Conservation (phyloP, 1,139 yeast genomes). For the Spathaspora jeffriesii region DNA sequence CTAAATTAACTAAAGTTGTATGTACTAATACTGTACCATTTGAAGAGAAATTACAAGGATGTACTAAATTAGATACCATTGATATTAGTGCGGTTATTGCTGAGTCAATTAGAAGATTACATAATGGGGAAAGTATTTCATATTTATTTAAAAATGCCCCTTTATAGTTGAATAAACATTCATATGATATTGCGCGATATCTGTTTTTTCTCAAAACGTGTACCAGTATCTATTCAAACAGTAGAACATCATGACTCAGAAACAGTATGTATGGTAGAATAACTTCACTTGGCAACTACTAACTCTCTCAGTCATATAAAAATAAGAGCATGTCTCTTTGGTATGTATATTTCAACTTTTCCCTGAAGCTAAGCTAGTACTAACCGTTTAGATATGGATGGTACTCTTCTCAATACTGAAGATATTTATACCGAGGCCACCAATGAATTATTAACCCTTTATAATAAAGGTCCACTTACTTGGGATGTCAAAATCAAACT, state of each 20-base stretch:
- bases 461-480: slow-evolving; percentile 76
- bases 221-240: not conserved
- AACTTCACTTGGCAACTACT: slow-evolving; percentile 1
- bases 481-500: slow-evolving; percentile 88
- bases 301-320: slow-evolving; percentile 10
- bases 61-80: slow-evolving; percentile 77
- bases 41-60: slow-evolving; percentile 67
- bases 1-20: slow-evolving; percentile 76
- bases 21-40: slow-evolving; percentile 96
- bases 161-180: slow-evolving; percentile 9
- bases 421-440: slow-evolving; percentile 83
- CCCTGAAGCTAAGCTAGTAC: slow-evolving; percentile 4
- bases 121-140: slow-evolving; percentile 95
- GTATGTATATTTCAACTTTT: slow-evolving; percentile 32
- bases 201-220: not conserved
- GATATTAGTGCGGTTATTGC: slow-evolving; percentile 91
- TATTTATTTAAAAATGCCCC: slow-evolving; percentile 78
- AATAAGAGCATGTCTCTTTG: slow-evolving; percentile 86
- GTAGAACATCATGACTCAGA: slow-evolving; percentile 3
- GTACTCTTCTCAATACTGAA: slow-evolving; percentile 87
- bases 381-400: slow-evolving; percentile 77
- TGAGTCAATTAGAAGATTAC: slow-evolving; percentile 95
- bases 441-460: slow-evolving; percentile 61
- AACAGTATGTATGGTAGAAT: slow-evolving; percentile 4
- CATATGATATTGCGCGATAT: no score